These are phyloP conservation scores for Cercospora citrullina DNA, from an alignment of 2,329 filamentous ascomycete species.

Conservation along the genomic window DNA sequence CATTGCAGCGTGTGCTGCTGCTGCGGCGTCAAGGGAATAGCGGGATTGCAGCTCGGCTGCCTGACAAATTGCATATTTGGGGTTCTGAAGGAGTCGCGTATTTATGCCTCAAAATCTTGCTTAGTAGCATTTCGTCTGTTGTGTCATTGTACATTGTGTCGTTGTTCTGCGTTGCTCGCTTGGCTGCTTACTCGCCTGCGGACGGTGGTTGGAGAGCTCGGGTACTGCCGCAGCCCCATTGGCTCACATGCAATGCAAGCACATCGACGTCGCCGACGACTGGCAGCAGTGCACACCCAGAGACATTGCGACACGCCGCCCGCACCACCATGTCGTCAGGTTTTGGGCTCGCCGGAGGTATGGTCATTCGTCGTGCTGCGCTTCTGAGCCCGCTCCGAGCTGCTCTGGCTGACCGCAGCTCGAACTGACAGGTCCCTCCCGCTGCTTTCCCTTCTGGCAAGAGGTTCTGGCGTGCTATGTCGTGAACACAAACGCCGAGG, in stretches of 20 bases:
- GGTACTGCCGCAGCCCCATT: constrained; percentile 2
- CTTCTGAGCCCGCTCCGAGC: neutral
- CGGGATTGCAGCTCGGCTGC: neutral
- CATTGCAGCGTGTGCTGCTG: neutral
- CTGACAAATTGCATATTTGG: neutral
- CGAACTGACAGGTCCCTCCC: constrained; percentile 58
- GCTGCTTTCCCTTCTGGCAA: constrained; percentile 99
- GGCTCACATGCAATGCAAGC: neutral
- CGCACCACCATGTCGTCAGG: constrained; percentile 69
- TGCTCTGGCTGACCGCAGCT: neutral
- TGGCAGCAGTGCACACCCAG: constrained; percentile 7
- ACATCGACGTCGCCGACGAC: constrained; percentile 1
- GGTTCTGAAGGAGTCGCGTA: neutral
- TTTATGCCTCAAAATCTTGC: neutral
- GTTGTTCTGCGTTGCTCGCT: neutral
- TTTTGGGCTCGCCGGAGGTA: constrained; percentile 79
- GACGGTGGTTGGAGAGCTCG: neutral
- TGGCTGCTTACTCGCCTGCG: neutral
- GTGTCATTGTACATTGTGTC: neutral
- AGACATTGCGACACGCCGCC: constrained; percentile 1
- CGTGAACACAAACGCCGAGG: constrained; percentile 78
- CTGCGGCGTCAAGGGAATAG: neutral
- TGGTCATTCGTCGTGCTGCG: constrained; percentile 33
- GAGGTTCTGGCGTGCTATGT: constrained; percentile 98
- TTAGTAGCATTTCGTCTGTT: neutral